Base-by-base conservation (phyloP, 768 basidiomycete species). In the Kondoa subrosea region DNA sequence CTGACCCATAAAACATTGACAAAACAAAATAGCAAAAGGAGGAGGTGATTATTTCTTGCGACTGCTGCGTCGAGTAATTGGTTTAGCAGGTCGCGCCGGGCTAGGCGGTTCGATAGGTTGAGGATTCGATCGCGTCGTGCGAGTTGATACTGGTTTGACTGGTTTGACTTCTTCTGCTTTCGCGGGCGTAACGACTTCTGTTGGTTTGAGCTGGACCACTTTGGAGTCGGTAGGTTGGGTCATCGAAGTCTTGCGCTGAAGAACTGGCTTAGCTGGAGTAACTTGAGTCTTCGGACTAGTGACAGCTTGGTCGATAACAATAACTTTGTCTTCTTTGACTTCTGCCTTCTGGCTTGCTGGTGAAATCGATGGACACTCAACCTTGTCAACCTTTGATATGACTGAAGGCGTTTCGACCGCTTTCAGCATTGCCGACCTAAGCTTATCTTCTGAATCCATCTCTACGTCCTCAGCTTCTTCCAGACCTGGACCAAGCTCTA, bases 301-400 rank as follows among this genome's bases (percentile, higher is more conserved):
- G 40, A 50, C 40, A 50, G 40, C 40, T 50, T 50, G 56, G 56
- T 15, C 56, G 15, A 56, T 25, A 56, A 25, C 56, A 25, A 25
- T 57, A 91, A 81, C 14, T 25, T 56, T 56, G 15, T 56, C 56
- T 56, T 56, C 56, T 56, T 56, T 25, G 15, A 15, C 56, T 15
- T 25, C 56, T 56, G 15, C 25, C 56, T 56, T 56, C 25, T 56
- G 56, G 56, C 15, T 25, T n/a, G n/a, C n/a, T n/a, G n/a, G n/a
- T n/a, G n/a, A n/a, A n/a, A n/a, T n/a, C n/a, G n/a, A n/a, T n/a
- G n/a, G n/a, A n/a, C n/a, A n/a, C n/a, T n/a, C n/a, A n/a, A n/a
- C n/a, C n/a, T n/a, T n/a, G n/a, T n/a, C n/a, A n/a, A n/a, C n/a
- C n/a, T n/a, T n/a, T n/a, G n/a, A n/a, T n/a, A n/a, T n/a, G n/a